Evolutionary conservation across 495 filamentous ascomycete species (phyloP).

Genomic region (Sabuloglossum arenarium): DNA sequence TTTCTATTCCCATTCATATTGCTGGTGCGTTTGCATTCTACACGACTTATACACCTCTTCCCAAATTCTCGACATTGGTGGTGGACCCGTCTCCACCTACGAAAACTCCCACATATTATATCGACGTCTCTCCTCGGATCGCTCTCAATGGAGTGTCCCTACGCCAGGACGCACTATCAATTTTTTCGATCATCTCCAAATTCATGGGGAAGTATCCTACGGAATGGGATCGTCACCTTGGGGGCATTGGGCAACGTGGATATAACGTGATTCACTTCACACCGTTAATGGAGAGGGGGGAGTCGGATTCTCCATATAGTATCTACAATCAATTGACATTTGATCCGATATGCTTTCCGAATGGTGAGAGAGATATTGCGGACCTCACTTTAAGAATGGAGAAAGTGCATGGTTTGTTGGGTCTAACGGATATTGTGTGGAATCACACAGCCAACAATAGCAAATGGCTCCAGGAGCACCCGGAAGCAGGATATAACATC

Average conservation of each 20-base stretch:
- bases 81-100: constrained; percentile 27
- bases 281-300: constrained; percentile 70
- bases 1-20: constrained; percentile 61
- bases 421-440: constrained; percentile 90
- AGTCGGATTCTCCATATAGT: constrained; percentile 92
- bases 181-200: constrained; percentile 92
- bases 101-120: constrained; percentile 58
- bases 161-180: constrained; percentile 67
- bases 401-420: constrained; percentile 62
- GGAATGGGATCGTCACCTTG: constrained; percentile 75
- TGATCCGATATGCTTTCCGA: constrained; percentile 63
- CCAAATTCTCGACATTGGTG: constrained; percentile 43
- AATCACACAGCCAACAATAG: constrained; percentile 97
- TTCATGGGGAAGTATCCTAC: constrained; percentile 85
- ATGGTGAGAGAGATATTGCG: constrained; percentile 67
- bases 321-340: constrained; percentile 81
- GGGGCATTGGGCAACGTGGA: constrained; percentile 65
- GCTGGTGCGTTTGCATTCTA: constrained; percentile 96
- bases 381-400: constrained; percentile 64
- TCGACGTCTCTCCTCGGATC: constrained; percentile 78
- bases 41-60: constrained; percentile 75
- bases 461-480: constrained; percentile 82
- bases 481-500: constrained; percentile 89
- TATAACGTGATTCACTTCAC: constrained; percentile 99
- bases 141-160: constrained; percentile 44